These are phyloP conservation scores for Furcasterigmium sp. DNA, from an alignment of 2,329 filamentous ascomycete genomes.

Conservation along the genomic window DNA sequence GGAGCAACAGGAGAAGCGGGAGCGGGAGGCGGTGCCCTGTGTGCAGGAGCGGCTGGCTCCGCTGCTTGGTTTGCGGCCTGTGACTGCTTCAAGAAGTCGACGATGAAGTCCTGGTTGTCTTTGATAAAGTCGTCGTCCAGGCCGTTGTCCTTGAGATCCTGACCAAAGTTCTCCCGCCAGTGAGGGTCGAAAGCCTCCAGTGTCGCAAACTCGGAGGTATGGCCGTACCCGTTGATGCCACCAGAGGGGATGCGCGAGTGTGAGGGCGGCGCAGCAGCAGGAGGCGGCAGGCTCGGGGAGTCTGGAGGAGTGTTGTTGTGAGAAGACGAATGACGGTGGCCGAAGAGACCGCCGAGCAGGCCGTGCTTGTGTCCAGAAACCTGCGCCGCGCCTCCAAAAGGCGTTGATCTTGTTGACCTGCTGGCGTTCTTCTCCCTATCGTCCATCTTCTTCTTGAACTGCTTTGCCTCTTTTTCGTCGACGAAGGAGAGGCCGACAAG, in stretches of 20 bases:
- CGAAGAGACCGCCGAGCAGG: conserved; percentile 57
- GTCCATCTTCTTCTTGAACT: conserved; percentile 96
- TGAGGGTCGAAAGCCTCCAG: conserved; percentile 60
- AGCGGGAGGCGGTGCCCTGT: conserved; percentile 12
- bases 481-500: conserved; percentile 85
- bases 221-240: conserved; percentile 39
- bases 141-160: conserved; percentile 57
- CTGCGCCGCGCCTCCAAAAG: conserved; percentile 54
- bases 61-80: conserved; percentile 23
- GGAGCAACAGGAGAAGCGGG: conserved; percentile 2
- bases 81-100: conserved; percentile 55
- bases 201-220: conserved; percentile 52
- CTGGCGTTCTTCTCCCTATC: conserved; percentile 93
- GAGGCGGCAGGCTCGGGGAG: conserved; percentile 38
- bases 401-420: conserved; percentile 75
- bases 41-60: conserved; percentile 9
- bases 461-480: conserved; percentile 95
- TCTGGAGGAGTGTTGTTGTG: conserved; percentile 52
- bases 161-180: conserved; percentile 62
- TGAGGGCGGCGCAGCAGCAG: conserved; percentile 20
- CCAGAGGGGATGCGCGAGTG: conserved; percentile 33
- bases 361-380: conserved; percentile 36
- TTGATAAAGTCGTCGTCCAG: conserved; percentile 62
- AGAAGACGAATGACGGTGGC: conserved; percentile 55
- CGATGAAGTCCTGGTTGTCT: conserved; percentile 64